phyloP scores from a whole-genome alignment of 2,329 filamentous ascomycete species.

The Colletotrichum sp. region DNA sequence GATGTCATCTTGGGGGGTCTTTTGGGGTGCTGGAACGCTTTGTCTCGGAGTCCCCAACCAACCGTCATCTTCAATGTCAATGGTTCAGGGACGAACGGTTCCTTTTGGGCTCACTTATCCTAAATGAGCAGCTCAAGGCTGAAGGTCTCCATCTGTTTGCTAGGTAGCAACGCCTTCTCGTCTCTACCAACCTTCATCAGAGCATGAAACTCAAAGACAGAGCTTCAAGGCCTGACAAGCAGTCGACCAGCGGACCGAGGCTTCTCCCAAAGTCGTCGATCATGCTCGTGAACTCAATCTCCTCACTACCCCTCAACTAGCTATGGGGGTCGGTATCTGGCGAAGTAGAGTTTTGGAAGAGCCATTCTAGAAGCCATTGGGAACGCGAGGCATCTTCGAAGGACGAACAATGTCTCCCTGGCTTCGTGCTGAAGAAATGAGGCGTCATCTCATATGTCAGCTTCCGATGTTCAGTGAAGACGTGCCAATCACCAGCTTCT shows the following conservation, averaged over 20 bases:
- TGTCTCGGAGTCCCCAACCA: slow-evolving; percentile 13
- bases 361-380: background rate
- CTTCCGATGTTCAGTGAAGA: background rate
- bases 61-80: background rate
- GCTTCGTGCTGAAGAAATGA: background rate
- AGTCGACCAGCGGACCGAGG: background rate
- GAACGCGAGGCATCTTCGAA: background rate
- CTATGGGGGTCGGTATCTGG: background rate
- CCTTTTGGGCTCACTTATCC: background rate
- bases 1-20: background rate
- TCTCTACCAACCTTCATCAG: background rate
- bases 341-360: background rate
- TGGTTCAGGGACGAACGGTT: background rate
- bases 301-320: background rate
- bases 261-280: background rate
- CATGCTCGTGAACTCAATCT: background rate
- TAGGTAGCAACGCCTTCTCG: background rate
- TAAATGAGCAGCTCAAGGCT: background rate
- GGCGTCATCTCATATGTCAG: rapidly evolving
- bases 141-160: background rate
- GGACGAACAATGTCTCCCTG: background rate
- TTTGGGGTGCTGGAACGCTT: background rate
- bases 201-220: background rate
- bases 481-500: background rate
- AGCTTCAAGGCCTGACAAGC: background rate